Evolutionary conservation across 345 rosid genomes (phyloP).

Genomic region (Arabis hirsuta): DNA sequence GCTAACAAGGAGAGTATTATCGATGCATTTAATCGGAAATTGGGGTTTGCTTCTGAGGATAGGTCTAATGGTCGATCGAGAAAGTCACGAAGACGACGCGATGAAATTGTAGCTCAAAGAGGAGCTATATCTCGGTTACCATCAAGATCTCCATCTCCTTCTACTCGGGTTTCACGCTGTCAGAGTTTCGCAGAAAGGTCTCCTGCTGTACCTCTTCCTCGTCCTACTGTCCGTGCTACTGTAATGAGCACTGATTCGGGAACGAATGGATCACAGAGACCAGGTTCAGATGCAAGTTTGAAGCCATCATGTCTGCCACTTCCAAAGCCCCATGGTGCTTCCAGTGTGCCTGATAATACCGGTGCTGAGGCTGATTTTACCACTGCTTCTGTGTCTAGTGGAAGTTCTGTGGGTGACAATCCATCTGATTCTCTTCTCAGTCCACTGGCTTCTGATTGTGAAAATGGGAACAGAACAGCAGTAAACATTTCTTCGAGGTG

Average conservation of each 20-base stretch:
- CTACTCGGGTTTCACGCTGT: constrained; percentile 71
- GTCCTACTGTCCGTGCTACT: constrained; percentile 56
- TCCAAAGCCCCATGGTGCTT: constrained; percentile 61
- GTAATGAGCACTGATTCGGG: constrained; percentile 55
- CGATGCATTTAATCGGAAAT: constrained; percentile 64
- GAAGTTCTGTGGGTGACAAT: constrained; percentile 69
- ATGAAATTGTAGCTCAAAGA: constrained; percentile 61
- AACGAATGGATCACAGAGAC: constrained; percentile 51
- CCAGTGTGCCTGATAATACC: constrained; percentile 49
- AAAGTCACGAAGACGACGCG: constrained; percentile 52
- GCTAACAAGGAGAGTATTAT: constrained; percentile 71
- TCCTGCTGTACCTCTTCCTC: constrained; percentile 84
- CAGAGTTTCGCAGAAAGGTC: constrained; percentile 83
- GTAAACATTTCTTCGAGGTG: constrained; percentile 67
- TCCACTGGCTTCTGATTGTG: constrained; percentile 77
- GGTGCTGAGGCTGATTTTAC: constrained; percentile 65
- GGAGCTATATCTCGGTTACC: constrained; percentile 70
- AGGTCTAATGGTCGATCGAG: constrained; percentile 55
- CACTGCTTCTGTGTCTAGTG: constrained; percentile 70
- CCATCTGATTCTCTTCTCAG: constrained; percentile 65
- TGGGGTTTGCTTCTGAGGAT: constrained; percentile 61
- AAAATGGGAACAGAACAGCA: constrained; percentile 63
- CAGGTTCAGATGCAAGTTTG: constrained; percentile 51
- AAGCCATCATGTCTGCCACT: constrained; percentile 64
- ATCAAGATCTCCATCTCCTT: constrained; percentile 77